Base-by-base conservation (phyloP, 441 rosid species). In the Croton laevigatus region DNA sequence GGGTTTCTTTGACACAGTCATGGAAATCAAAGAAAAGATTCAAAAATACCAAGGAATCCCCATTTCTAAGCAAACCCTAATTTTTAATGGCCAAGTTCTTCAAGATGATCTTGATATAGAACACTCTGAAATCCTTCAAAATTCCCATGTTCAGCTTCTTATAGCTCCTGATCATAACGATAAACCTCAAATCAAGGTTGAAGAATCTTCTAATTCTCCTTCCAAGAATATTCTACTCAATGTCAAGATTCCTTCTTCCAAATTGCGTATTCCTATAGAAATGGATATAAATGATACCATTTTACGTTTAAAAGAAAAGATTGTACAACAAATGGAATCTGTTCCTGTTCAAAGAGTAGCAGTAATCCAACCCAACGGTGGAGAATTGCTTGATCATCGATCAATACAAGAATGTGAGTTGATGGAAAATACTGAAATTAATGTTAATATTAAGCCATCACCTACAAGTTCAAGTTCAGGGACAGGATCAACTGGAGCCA, bases 11-110 rank as follows among this genome's bases (percentile, higher is more conserved):
- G 98, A 91, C 58, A 86, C 91, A 1, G 84, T 91, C n/a, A 75
- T 84, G 2, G 94, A 90, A 62, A 94, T 94, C 85, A 91, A 91
- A 80, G 81, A 84, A 51, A 91, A 90, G 75, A 80, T 91, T 17
- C 80, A 86, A 12, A 89, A 88, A 64, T 86, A 85, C 80, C 93
- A 86, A 27, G 77, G 78, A 16, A 90, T 94, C 4, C 88, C 97
- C 34, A 44, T 86, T 6, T 36, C 75, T 20, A 77, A 59, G 48
- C 97, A 94, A 80, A 85, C 89, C 60, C 84, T 90, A 42, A 72
- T 86, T 62, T 86, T 88, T 82, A 78, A 91, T 20, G 90, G 88
- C 44, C 81, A 78, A 13, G 76, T 83, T 74, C 93, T 94, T 54
- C 86, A 80, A 69, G 97, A 91, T 52, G 86, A 91, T 6, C 84